phyloP scores from a whole-genome alignment of 75 land plant species.

The Cunninghamia lanceolata region DNA sequence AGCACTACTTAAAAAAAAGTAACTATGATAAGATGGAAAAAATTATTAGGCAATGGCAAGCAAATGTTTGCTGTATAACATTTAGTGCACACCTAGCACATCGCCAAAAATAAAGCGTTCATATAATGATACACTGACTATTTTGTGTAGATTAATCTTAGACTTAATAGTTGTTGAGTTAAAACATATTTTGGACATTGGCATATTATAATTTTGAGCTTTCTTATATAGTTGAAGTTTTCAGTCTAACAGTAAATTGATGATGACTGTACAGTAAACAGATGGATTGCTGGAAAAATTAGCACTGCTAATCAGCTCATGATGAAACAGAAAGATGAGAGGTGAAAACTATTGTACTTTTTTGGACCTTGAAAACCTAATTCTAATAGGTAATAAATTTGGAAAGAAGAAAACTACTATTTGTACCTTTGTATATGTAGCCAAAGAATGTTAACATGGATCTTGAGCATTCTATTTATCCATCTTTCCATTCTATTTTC shows the following conservation, averaged over 20 bases:
- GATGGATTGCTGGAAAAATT: constrained; percentile 79
- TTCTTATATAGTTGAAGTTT: not conserved
- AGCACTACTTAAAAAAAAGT: not conserved
- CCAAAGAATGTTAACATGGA: not conserved
- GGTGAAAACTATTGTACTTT: constrained; percentile 31
- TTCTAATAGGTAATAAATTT: not conserved
- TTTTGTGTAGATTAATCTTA: not conserved
- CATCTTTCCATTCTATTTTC: not conserved
- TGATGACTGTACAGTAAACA: constrained; percentile 59
- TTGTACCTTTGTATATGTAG: not conserved
- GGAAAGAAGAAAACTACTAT: not conserved
- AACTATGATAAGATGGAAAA: not conserved
- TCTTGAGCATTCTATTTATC: not conserved
- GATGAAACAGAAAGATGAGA: constrained; percentile 97
- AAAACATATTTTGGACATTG: not conserved
- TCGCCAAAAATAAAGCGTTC: not conserved
- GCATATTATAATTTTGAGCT: not conserved
- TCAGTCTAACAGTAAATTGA: constrained; percentile 1
- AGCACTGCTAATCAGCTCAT: constrained; percentile 74
- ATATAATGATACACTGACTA: not conserved
- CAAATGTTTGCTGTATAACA: not conserved
- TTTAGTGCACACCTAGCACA: not conserved
- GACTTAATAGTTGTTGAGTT: not conserved
- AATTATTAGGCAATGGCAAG: not conserved
- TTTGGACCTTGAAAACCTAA: not conserved